Evolutionary conservation across 2,329 filamentous ascomycete species (phyloP).

Genomic region (Xylaria polymorpha): DNA sequence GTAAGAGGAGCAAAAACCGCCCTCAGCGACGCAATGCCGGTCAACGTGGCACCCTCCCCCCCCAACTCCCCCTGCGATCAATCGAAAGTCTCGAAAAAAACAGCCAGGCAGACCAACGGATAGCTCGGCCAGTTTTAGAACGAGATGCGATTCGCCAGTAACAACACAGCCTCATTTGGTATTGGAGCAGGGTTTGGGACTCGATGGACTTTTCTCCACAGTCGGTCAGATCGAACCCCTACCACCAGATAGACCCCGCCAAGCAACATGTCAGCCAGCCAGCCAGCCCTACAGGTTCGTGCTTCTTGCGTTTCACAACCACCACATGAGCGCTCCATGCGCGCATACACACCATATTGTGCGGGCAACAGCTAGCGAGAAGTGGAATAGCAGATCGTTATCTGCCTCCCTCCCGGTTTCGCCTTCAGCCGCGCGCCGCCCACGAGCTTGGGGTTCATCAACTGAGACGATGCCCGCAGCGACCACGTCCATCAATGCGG

Average conservation of each 20-base stretch:
- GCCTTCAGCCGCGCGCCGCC: conserved; percentile 30
- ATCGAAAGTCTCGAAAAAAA: conserved; percentile 26
- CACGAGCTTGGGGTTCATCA: conserved; percentile 21
- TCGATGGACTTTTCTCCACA: conserved; percentile 29
- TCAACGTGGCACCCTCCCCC: conserved; percentile 26
- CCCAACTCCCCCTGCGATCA: conserved; percentile 20
- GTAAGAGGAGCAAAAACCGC: conserved; percentile 4
- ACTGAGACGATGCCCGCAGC: conserved; percentile 26
- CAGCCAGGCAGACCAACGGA: conserved; percentile 24
- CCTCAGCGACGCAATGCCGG: conserved; percentile 28
- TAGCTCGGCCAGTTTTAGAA: conserved; percentile 23
- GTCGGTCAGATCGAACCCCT: conserved; percentile 19
- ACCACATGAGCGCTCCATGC: conserved; percentile 5
- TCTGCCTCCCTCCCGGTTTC: conserved; percentile 19
- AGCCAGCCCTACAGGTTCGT: conserved; percentile 30
- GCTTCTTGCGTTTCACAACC: conserved; percentile 18
- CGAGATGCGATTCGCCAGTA: conserved; percentile 11
- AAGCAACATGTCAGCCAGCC: conserved; percentile 25
- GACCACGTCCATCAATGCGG: conserved; percentile 12
- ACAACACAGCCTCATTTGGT: conserved; percentile 21
- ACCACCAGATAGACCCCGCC: not conserved
- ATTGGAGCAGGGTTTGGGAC: conserved; percentile 8
- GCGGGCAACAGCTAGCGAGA: conserved; percentile 30
- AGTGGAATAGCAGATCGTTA: conserved; percentile 16
- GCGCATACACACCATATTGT: not conserved